Evolutionary conservation across 2,329 filamentous ascomycete genomes (phyloP).

Genomic region (Pezicula carpinea): DNA sequence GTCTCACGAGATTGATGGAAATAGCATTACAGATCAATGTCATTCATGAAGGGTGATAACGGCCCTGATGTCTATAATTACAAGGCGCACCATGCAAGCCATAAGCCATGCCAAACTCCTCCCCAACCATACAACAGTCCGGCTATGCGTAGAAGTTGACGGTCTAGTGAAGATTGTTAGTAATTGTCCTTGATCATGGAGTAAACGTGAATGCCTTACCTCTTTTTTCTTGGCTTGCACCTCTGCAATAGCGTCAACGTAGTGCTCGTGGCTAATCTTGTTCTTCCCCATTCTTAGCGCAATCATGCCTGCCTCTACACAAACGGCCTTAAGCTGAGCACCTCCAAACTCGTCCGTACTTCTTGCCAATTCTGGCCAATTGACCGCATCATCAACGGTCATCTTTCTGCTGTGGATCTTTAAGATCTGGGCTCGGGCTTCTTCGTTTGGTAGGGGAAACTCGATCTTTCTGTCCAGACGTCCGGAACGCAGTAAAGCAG

Average conservation of each 20-base stretch:
- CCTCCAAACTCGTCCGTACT: constrained; percentile 98
- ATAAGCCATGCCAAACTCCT: constrained; percentile 23
- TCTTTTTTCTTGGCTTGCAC: constrained; percentile 97
- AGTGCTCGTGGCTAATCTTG: constrained; percentile 97
- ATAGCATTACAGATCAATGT: no score
- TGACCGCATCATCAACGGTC: constrained; percentile 88
- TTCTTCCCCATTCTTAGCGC: constrained; percentile 88
- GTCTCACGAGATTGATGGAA: background rate
- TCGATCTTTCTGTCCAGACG: constrained; percentile 97
- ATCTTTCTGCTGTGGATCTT: constrained; percentile 98
- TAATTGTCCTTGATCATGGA: background rate
- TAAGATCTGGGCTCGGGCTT: constrained; percentile 92
- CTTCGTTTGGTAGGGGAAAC: constrained; percentile 96
- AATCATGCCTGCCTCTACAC: constrained; percentile 99
- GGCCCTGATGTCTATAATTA: constrained; percentile 24
- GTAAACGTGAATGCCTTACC: constrained; percentile 33
- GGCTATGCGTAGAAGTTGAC: constrained; percentile 26
- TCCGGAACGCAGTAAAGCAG: constrained; percentile 83
- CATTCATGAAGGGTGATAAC: background rate
- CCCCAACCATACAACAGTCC: constrained; percentile 9
- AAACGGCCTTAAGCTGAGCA: constrained; percentile 96
- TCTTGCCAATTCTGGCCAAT: constrained; percentile 92
- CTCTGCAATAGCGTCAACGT: constrained; percentile 96
- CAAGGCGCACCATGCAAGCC: constrained; percentile 20
- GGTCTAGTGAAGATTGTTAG: constrained; percentile 16